Percentiles rank a stretch among this genome's conserved stretches.
These are phyloP conservation scores for Evansstolkia leycettana DNA, from an alignment of 495 filamentous ascomycete genomes.

Conservation along the genomic window DNA sequence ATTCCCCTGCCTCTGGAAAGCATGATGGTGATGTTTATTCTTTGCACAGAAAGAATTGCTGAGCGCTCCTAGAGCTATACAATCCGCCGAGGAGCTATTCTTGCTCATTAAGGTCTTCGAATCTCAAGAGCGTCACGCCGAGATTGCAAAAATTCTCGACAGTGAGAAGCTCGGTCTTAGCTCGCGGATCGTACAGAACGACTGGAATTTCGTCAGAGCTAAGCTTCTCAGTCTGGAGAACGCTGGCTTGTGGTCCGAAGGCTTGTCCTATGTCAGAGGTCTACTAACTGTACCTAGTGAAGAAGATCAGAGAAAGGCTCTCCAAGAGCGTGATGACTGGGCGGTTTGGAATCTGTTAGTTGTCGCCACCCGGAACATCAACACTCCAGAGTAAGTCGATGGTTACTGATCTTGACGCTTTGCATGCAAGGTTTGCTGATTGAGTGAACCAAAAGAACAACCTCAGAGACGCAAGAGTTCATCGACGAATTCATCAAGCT, in stretches of 20 bases:
- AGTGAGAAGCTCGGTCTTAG: conserved; percentile 36
- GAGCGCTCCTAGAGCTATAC: conserved; percentile 38
- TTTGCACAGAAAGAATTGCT: conserved; percentile 24
- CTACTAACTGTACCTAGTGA: conserved; percentile 24
- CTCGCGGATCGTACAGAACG: conserved; percentile 39
- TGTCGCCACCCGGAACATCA: conserved; percentile 13
- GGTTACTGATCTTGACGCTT: not conserved
- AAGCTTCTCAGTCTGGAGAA: conserved; percentile 34
- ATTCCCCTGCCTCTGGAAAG: not conserved
- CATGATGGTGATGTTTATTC: conserved; percentile 6
- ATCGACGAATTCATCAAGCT: conserved; percentile 23
- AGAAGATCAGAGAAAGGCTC: conserved; percentile 18
- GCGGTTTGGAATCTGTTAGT: conserved; percentile 39
- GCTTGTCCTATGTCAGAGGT: conserved; percentile 28
- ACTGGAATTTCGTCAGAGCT: conserved; percentile 34
- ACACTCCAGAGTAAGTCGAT: conserved; percentile 21
- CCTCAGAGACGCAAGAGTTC: conserved; percentile 16
- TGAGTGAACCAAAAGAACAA: conserved; percentile 13
- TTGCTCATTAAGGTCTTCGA: conserved; percentile 41
- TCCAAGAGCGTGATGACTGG: conserved; percentile 44
- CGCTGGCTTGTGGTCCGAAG: conserved; percentile 33
- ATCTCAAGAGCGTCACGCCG: conserved; percentile 29
- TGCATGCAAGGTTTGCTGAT: conserved; percentile 4
- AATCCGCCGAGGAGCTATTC: conserved; percentile 41
- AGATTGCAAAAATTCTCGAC: conserved; percentile 38